Conservation (phyloP, 1,284 basidiomycete genomes). For the Grifola frondosa region DNA sequence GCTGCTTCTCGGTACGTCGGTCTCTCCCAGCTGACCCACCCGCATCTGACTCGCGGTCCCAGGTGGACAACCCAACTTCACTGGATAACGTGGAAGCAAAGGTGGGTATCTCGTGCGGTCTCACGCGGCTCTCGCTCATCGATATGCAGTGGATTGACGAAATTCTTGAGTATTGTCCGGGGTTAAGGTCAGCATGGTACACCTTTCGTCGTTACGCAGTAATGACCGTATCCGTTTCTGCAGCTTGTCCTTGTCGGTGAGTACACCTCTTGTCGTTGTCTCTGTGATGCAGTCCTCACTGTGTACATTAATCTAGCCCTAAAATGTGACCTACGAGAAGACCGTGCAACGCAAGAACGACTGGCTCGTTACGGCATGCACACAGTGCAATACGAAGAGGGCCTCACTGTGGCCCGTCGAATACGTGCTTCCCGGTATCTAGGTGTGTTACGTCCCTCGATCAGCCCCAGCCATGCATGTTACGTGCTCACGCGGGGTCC, state of each 20-base stretch:
- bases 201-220: conserved; percentile 5
- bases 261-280: conserved; percentile 39
- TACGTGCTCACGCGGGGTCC: conserved; percentile 6
- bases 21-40: neutral
- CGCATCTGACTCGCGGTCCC: conserved; percentile 64
- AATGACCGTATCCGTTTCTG: conserved; percentile 1
- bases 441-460: conserved; percentile 50
- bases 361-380: conserved; percentile 66
- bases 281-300: neutral
- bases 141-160: conserved; percentile 80
- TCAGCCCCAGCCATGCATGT: neutral
- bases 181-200: conserved; percentile 73
- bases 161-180: conserved; percentile 90
- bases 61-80: conserved; percentile 90
- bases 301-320: conserved; percentile 55
- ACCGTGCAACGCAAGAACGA: conserved; percentile 64
- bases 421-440: conserved; percentile 92
- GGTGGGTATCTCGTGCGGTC: conserved; percentile 42
- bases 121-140: conserved; percentile 1
- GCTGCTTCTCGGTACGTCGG: conserved; percentile 83
- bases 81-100: conserved; percentile 93
- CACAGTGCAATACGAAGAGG: conserved; percentile 88
- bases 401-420: conserved; percentile 81
- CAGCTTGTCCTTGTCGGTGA: conserved; percentile 86
- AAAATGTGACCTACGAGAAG: conserved; percentile 93